These are phyloP conservation scores for Penicillium capsulatum DNA, from an alignment of 2,329 filamentous ascomycete genomes.

Conservation along the genomic window DNA sequence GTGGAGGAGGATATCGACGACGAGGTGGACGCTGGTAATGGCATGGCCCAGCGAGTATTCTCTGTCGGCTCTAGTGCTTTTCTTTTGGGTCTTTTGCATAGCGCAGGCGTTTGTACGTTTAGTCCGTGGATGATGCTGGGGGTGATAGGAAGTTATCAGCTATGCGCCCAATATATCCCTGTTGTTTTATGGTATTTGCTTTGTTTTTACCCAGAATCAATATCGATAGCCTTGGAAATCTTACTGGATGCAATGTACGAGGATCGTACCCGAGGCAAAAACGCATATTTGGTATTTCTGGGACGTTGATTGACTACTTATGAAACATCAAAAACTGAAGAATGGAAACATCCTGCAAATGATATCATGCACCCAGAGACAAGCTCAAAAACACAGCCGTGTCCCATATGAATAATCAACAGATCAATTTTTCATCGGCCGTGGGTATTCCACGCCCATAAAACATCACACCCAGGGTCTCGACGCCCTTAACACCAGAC, in stretches of 20 bases:
- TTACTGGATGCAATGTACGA: no score
- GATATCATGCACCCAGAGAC: not conserved
- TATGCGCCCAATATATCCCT: constrained; percentile 20
- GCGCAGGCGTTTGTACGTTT: constrained; percentile 40
- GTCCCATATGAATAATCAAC: no score
- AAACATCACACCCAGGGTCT: constrained; percentile 10
- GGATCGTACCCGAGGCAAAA: no score
- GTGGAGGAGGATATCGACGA: constrained; percentile 44
- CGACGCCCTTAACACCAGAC: constrained; percentile 12
- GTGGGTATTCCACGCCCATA: constrained; percentile 17
- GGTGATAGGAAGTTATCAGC: constrained; percentile 22
- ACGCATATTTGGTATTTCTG: no score
- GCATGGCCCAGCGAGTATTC: constrained; percentile 8
- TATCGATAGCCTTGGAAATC: no score
- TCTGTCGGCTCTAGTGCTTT: constrained; percentile 6
- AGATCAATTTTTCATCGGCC: constrained; percentile 7
- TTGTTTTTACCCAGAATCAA: no score
- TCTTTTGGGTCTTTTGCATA: constrained; percentile 34
- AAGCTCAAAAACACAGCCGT: constrained; percentile 2
- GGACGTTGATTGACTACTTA: no score
- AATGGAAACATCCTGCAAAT: no score
- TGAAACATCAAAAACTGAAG: no score
- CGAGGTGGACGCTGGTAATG: constrained; percentile 42
- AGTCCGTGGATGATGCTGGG: constrained; percentile 23
- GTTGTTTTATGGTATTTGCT: no score